phyloP scores from a whole-genome alignment of 2,329 filamentous ascomycete genomes.

The Davidsoniella eucalypti region DNA sequence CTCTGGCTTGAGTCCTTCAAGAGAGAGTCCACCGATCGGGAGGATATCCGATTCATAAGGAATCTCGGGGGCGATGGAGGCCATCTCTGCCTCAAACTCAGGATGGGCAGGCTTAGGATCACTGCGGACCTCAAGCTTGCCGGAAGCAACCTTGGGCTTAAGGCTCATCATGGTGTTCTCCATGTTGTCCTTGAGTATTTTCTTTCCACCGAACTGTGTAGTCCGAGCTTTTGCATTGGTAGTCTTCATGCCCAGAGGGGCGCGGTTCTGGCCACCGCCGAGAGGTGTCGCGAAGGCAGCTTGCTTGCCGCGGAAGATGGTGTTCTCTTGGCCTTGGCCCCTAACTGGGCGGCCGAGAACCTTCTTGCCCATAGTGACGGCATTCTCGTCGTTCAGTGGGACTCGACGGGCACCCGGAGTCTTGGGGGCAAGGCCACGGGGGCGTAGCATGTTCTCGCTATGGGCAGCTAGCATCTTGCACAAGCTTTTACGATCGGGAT shows the following conservation, averaged over 20 bases:
- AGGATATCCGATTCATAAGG: conserved; percentile 56
- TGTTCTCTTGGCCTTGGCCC: conserved; percentile 10
- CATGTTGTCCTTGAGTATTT: conserved; percentile 40
- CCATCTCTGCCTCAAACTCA: conserved; percentile 75
- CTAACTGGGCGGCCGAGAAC: conserved; percentile 6
- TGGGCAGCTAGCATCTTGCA: conserved; percentile 54
- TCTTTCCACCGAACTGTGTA: conserved; percentile 45
- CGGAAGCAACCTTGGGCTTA: conserved; percentile 38
- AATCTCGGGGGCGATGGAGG: conserved; percentile 51
- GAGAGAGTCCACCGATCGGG: conserved; percentile 37
- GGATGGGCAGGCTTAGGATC: conserved; percentile 20
- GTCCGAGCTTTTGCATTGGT: conserved; percentile 76
- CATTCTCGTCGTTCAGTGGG: conserved; percentile 68
- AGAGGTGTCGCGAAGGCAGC: conserved; percentile 4
- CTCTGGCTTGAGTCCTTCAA: conserved; percentile 39
- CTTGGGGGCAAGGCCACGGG: conserved; percentile 39
- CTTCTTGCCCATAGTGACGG: conserved; percentile 16
- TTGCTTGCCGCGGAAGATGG: conserved; percentile 7
- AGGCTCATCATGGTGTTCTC: conserved; percentile 29
- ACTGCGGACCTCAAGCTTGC: conserved; percentile 22
- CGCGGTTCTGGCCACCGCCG: conserved; percentile 41
- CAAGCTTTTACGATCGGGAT: conserved; percentile 6
- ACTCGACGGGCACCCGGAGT: conserved; percentile 60
- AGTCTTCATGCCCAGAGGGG: conserved; percentile 82
- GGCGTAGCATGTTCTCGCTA: conserved; percentile 56